Conservation (phyloP, 139 green algal species). For the Chlamydomonas asymmetrica region DNA sequence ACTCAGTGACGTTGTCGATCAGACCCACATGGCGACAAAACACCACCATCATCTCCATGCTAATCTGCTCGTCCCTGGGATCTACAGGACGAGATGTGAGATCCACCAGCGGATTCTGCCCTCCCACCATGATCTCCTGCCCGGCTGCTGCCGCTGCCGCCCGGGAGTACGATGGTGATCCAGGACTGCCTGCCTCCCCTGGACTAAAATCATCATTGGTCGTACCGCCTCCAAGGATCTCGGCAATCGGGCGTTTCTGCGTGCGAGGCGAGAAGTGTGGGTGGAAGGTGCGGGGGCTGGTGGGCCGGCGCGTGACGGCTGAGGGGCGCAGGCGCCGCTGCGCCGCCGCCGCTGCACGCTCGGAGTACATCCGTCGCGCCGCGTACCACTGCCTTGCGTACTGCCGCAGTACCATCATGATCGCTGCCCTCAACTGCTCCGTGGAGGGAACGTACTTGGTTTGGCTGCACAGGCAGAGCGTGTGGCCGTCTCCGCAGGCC, state of each 20-base stretch:
- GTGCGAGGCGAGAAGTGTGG: too few relatives aligned
- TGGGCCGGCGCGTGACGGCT: background rate
- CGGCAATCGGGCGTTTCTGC: too few relatives aligned
- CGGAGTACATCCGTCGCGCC: background rate
- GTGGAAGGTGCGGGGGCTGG: conserved; percentile 6
- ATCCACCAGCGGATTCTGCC: background rate
- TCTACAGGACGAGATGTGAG: conserved; percentile 8
- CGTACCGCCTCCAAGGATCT: too few relatives aligned
- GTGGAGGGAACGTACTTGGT: conserved; percentile 1
- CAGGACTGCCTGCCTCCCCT: too few relatives aligned
- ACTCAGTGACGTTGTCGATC: conserved; percentile 31
- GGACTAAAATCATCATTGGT: too few relatives aligned
- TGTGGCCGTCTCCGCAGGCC: conserved; percentile 21
- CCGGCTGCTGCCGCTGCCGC: background rate
- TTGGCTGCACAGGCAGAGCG: conserved; percentile 13
- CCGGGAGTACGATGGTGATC: background rate
- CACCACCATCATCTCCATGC: conserved; percentile 29
- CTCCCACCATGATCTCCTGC: background rate
- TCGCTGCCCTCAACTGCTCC: conserved; percentile 10
- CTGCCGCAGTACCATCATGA: conserved; percentile 27
- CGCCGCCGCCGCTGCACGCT: background rate
- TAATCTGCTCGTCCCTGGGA: conserved; percentile 15
- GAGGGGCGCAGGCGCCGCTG: background rate
- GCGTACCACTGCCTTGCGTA: conserved; percentile 26
- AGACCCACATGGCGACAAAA: conserved; percentile 25